Base-by-base conservation (phyloP, 2,329 filamentous ascomycete genomes). In the Hypoxylon sp. region DNA sequence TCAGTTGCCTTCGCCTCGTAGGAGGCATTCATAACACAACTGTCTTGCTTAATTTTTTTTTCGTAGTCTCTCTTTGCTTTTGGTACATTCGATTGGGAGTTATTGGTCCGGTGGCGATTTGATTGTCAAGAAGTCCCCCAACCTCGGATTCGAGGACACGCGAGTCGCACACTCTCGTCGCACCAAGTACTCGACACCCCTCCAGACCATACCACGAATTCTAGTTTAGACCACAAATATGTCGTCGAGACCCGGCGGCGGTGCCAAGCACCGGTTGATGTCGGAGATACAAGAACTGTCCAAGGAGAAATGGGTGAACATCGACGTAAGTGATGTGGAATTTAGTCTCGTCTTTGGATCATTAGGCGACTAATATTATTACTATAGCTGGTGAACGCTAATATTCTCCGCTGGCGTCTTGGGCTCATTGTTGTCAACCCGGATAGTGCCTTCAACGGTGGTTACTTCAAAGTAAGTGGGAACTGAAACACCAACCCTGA, bases 281-380 rank as follows among this genome's bases (percentile, higher is more conserved):
- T 92, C 92, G 74, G 95, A 98, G 85, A 90, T 93, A 83, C 91
- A 92, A 80, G 86, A 88, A 49, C 87, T 98, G 44, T 86, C 89
- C 61, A 94, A 96, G 80, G 95, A 98, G 85, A 94, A 93, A 79
- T 99, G 95, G 95, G 92, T 97, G 17, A 89, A 95, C 75, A 93
- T 98, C 73, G 92, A 97, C 79, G 92, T 94, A 81, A 69, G 87
- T 77, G 27, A 25, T 37, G 6, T 13, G 8, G 14, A 14, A 33
- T 30, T n/a, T 48, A 40, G 7, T n/a, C 46, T 64, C 2, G n/a
- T 37, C 30, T 40, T 56, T 31, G 27, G 31, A 25, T 17, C 48
- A 11, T 22, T 42, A 64, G 33, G 68, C 76, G 54, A 76, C 68
- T 22, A n/a, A 37, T 37, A 11, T 1, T 27, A 46, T 64, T 35